A percentile compares a stretch with the other conserved stretches of the same genome.
phyloP scores from a whole-genome alignment of 495 filamentous ascomycete genomes.

The Annulohypoxylon maeteangense region DNA sequence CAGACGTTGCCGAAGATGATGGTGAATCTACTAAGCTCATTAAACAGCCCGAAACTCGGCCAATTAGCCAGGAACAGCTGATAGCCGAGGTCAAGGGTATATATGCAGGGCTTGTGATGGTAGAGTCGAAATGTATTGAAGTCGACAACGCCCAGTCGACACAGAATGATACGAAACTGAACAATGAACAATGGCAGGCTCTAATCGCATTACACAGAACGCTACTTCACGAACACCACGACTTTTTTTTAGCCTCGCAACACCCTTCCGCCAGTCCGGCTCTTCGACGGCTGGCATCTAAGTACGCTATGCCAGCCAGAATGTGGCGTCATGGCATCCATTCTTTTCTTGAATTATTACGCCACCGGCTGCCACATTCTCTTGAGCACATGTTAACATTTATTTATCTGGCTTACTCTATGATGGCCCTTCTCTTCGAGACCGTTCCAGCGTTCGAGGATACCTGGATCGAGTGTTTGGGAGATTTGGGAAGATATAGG shows the following conservation, averaged over 20 bases:
- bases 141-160: constrained; percentile 69
- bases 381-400: constrained; percentile 84
- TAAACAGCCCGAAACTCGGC: constrained; percentile 58
- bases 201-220: constrained; percentile 77
- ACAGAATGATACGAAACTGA: constrained; percentile 56
- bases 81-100: constrained; percentile 72
- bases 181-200: constrained; percentile 72
- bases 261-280: constrained; percentile 74
- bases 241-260: constrained; percentile 82
- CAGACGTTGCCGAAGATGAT: constrained; percentile 38
- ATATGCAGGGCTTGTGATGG: constrained; percentile 76
- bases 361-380: constrained; percentile 73
- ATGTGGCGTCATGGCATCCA: constrained; percentile 91
- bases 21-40: constrained; percentile 35
- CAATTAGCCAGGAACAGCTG: constrained; percentile 74
- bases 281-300: constrained; percentile 69
- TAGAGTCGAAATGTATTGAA: constrained; percentile 77
- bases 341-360: constrained; percentile 77
- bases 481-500: constrained; percentile 68
- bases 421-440: constrained; percentile 76
- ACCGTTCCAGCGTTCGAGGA: constrained; percentile 76
- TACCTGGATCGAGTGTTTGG: constrained; percentile 87
- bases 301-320: constrained; percentile 82
- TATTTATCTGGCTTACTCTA: constrained; percentile 82
- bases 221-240: constrained; percentile 80